These are phyloP conservation scores for Solanum ahanhuiri DNA, from an alignment of 257 asterid genomes.

Conservation along the genomic window DNA sequence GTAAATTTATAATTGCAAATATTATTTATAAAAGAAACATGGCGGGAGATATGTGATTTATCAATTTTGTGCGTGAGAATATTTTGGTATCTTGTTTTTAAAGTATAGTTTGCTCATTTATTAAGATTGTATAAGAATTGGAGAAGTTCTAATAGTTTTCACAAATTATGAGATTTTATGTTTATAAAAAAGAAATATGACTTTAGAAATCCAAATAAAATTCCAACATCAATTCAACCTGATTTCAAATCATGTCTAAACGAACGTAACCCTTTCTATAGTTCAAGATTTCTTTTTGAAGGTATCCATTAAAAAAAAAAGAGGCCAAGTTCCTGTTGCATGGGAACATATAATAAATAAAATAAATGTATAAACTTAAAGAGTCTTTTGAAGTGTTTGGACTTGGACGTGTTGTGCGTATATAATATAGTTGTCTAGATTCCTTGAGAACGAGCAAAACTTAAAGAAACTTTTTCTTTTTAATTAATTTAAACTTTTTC, in stretches of 20 bases:
- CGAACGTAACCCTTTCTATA: neutral
- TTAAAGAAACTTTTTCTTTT: neutral
- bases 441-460: neutral
- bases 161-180: too few relatives aligned
- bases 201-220: too few relatives aligned
- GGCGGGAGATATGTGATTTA: neutral
- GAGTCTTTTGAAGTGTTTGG: neutral
- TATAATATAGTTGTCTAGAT: neutral
- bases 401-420: neutral
- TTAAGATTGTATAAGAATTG: neutral
- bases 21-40: neutral
- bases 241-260: too few relatives aligned
- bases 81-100: too few relatives aligned
- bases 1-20: too few relatives aligned
- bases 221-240: too few relatives aligned
- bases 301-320: neutral
- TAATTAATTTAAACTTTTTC: neutral
- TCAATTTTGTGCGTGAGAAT: too few relatives aligned
- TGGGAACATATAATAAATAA: neutral
- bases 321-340: neutral
- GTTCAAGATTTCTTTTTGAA: neutral
- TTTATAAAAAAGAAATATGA: too few relatives aligned
- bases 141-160: neutral
- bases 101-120: neutral
- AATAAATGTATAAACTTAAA: neutral